Conservation (phyloP, 805 yeast genomes). For the Schwanniomyces vanrijiae region DNA sequence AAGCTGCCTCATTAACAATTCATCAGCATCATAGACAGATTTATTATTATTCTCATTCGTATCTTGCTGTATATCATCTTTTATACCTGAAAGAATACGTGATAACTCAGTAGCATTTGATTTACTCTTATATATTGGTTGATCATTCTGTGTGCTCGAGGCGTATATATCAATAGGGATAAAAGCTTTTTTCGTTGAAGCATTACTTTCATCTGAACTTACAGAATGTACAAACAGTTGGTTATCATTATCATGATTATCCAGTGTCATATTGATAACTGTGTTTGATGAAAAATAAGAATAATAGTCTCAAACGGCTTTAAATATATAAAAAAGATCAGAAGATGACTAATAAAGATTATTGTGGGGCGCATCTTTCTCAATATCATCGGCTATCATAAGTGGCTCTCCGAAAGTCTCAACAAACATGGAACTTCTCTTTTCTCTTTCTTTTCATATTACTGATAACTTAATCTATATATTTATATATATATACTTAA, state of each 20-base stretch:
- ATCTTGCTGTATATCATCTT: slow-evolving; percentile 21
- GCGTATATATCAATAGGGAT: neutral
- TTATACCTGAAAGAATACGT: slow-evolving; percentile 17
- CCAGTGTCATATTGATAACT: neutral
- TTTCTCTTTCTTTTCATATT: neutral
- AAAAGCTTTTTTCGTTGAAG: neutral
- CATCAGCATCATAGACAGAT: neutral
- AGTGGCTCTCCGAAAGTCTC: neutral
- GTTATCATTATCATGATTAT: neutral
- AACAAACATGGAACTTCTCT: neutral
- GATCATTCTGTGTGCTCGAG: neutral
- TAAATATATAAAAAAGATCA: neutral
- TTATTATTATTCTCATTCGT: slow-evolving; percentile 4
- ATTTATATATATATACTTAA: too few species aligned
- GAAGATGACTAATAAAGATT: neutral
- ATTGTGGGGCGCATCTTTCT: neutral
- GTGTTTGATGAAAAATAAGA: neutral
- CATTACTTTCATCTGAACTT: neutral
- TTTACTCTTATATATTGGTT: slow-evolving; percentile 1
- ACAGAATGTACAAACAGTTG: neutral
- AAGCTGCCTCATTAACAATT: neutral
- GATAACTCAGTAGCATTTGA: slow-evolving; percentile 16
- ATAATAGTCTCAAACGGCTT: neutral
- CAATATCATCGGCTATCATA: neutral
- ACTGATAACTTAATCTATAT: too few species aligned